These are phyloP conservation scores for Vanrija pseudolonga DNA, from an alignment of 1,284 basidiomycete species.

Conservation along the genomic window DNA sequence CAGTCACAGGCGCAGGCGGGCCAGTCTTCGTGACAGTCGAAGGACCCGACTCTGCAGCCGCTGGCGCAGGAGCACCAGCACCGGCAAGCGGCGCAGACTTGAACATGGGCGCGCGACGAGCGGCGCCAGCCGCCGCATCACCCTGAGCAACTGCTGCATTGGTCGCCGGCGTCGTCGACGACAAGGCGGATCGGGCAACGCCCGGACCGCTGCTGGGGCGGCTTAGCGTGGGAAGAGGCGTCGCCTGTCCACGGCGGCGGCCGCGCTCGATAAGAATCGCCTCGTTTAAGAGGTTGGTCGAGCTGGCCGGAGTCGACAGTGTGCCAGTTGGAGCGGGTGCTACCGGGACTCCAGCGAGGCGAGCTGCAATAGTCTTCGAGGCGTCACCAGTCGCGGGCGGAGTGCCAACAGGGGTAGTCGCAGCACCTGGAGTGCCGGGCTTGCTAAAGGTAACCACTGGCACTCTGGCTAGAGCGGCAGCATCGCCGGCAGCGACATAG, in stretches of 20 bases:
- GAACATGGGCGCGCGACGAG: neutral
- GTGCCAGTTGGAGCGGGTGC: neutral
- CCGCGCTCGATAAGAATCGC: slow-evolving; percentile 26
- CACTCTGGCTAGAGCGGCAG: too few relatives aligned
- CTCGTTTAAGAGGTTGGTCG: slow-evolving; percentile 16
- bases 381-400: neutral
- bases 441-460: too few relatives aligned
- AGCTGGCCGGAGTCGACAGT: neutral
- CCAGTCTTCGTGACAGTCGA: too few relatives aligned
- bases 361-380: neutral
- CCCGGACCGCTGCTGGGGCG: neutral
- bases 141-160: neutral
- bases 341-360: too few relatives aligned
- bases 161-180: neutral
- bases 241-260: slow-evolving; percentile 12
- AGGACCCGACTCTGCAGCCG: too few relatives aligned
- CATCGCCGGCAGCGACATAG: too few relatives aligned
- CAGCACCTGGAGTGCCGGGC: too few relatives aligned
- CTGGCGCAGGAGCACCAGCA: too few relatives aligned
- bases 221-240: neutral
- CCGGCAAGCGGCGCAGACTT: neutral
- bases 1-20: too few relatives aligned
- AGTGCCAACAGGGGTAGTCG: too few relatives aligned
- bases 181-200: neutral
- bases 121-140: neutral